Conservation (phyloP, 805 yeast species). For the Millerozyma miso region DNA sequence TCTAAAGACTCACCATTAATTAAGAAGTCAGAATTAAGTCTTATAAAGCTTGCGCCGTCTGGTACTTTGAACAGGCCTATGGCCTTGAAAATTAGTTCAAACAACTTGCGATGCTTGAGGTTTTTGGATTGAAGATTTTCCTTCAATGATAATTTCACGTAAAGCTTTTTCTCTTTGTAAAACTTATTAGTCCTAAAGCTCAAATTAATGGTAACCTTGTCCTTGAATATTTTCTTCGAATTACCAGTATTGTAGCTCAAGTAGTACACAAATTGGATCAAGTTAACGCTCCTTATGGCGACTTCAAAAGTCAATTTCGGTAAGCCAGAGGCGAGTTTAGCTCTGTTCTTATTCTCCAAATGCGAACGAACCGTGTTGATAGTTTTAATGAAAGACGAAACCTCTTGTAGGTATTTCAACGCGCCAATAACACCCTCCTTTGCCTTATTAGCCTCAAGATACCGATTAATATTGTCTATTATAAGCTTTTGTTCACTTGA, state of each 20-base stretch:
- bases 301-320: slow-evolving; percentile 28
- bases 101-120: slow-evolving; percentile 33
- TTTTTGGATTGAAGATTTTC: slow-evolving; percentile 35
- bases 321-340: slow-evolving; percentile 27
- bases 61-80: slow-evolving; percentile 17
- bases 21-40: slow-evolving; percentile 37
- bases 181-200: slow-evolving; percentile 30
- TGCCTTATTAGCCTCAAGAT: slow-evolving; percentile 5
- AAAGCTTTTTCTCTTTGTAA: slow-evolving; percentile 15
- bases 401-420: slow-evolving; percentile 28
- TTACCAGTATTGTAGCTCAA: slow-evolving; percentile 22
- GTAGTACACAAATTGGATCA: slow-evolving; percentile 27
- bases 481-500: slow-evolving; percentile 11
- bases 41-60: slow-evolving; percentile 15
- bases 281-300: slow-evolving; percentile 25
- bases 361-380: slow-evolving; percentile 14
- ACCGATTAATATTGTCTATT: slow-evolving; percentile 12
- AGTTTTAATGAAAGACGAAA: slow-evolving; percentile 26
- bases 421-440: slow-evolving; percentile 23
- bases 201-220: slow-evolving; percentile 26
- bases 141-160: slow-evolving; percentile 28
- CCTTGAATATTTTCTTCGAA: slow-evolving; percentile 32
- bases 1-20: slow-evolving; percentile 22
- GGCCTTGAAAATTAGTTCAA: slow-evolving; percentile 31
- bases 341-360: slow-evolving; percentile 8